Evolutionary conservation across 805 yeast genomes (phyloP), one percentile per base, ranked within the genome.

Genomic region (Ogataea naganishii): DNA sequence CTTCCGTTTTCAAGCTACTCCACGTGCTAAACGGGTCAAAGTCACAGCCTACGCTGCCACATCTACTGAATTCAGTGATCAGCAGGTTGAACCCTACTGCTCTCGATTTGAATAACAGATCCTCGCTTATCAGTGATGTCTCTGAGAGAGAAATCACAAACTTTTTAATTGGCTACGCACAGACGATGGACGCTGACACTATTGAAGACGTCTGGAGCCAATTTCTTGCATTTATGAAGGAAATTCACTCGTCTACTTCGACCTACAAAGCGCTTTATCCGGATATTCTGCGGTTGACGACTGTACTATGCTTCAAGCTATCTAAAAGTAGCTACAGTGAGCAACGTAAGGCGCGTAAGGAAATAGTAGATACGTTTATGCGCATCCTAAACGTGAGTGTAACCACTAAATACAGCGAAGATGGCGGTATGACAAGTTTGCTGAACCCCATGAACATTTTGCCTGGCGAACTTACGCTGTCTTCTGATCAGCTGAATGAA

Each of bases 11-110:
- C 42, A 80, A 77, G 40, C 46, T 83, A 2, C 51, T 83, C n/a
- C 85, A 82, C 49, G 77, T 81, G 3, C 56, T 88, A 28, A 96
- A 88, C 54, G 89, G 92, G 1, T 80, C 94, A 6, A 72, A 82
- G 39, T 81, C 94, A 0, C 81, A 75, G 33, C 44, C 72, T 5
- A 80, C 94, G 0, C 58, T 85, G 10, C 88, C 94, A 0, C 67
- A 71, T 41, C 56, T 86, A 4, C 61, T 83, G 40, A 64, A 70
- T 33, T 61, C 82, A 0, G 61, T 80, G 19, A 47, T 53, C 14
- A 58, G 73, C 7, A 57, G 80, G 35, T 59, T 71, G 7, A 61
- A 59, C 35, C 51, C 53, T 2, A 28, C 48, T 2, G 34, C 49
- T 13, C 30, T 47, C 11, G 53, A 45, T 1, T 33, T 40, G 19